A percentile compares a stretch with the other conserved stretches of the same genome.
These are phyloP conservation scores for Coccomyxa subellipsoidea DNA, from an alignment of 163 green algal genomes.

Conservation along the genomic window DNA sequence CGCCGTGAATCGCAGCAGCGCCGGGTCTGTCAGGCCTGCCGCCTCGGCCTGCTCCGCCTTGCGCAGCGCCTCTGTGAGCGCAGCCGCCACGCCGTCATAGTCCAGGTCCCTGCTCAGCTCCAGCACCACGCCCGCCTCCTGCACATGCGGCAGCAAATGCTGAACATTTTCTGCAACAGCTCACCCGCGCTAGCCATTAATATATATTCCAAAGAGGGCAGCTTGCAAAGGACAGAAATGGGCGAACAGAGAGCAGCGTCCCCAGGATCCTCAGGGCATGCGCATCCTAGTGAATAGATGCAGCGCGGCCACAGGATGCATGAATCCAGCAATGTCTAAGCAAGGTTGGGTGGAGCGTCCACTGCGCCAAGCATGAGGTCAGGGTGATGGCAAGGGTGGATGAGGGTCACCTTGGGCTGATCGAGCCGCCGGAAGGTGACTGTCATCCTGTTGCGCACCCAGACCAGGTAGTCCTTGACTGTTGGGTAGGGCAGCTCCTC, in stretches of 20 bases:
- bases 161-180: no score
- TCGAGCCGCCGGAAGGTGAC: slow-evolving; percentile 71
- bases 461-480: slow-evolving; percentile 69
- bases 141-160: not conserved
- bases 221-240: no score
- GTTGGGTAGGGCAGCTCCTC: slow-evolving; percentile 34
- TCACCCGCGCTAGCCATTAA: no score
- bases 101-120: slow-evolving; percentile 73
- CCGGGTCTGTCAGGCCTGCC: slow-evolving; percentile 61
- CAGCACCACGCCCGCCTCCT: slow-evolving; percentile 68
- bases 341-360: no score
- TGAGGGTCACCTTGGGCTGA: slow-evolving; percentile 28
- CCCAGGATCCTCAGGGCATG: no score
- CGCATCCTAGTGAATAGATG: no score
- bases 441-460: slow-evolving; percentile 65
- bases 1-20: slow-evolving; percentile 56
- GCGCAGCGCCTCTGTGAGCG: slow-evolving; percentile 56
- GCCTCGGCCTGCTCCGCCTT: slow-evolving; percentile 36
- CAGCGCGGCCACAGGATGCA: no score
- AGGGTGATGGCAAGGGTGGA: not conserved
- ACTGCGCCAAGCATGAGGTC: no score
- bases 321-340: no score
- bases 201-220: no score
- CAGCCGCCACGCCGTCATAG: slow-evolving; percentile 78
- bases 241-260: no score